Percentiles rank a stretch among this genome's conserved stretches.
Evolutionary conservation across 2,329 filamentous ascomycete species (phyloP).

Genomic region (Aspergillus tanneri): DNA sequence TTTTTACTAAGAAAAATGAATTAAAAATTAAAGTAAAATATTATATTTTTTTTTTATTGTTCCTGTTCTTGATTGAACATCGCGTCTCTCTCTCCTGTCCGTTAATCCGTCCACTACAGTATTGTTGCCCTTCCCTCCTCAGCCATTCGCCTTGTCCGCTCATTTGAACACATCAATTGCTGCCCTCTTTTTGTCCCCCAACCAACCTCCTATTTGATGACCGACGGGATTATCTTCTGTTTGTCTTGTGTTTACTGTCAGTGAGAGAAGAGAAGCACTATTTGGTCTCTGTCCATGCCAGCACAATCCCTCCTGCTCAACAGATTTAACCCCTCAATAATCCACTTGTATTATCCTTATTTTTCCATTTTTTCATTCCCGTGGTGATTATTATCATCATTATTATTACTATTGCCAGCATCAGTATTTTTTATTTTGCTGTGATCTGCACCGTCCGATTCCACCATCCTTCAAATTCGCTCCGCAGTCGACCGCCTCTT

Average conservation of each 20-base stretch:
- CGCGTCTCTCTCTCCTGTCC: no score
- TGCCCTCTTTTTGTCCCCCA: conserved; percentile 14
- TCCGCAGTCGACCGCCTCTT: conserved; percentile 28
- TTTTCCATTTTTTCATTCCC: conserved; percentile 5
- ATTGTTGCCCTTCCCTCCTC: no score
- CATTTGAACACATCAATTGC: conserved; percentile 14
- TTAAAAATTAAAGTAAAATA: no score
- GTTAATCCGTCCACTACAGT: no score
- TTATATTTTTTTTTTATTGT: no score
- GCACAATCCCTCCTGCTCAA: conserved; percentile 13
- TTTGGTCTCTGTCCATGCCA: conserved; percentile 15
- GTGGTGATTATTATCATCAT: conserved; percentile 3
- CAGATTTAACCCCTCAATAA: conserved; percentile 21
- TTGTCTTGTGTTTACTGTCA: conserved; percentile 11
- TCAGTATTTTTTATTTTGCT: conserved; percentile 8
- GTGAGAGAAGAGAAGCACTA: conserved; percentile 5
- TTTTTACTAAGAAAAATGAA: no score
- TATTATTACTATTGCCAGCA: conserved; percentile 13
- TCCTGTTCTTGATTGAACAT: no score
- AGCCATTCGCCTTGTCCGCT: conserved; percentile 20
- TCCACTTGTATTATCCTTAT: conserved; percentile 17
- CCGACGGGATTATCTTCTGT: conserved; percentile 2
- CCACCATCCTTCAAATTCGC: conserved; percentile 15
- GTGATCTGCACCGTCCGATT: conserved; percentile 24
- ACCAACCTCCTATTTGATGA: conserved; percentile 5